Evolutionary conservation across 495 filamentous ascomycete species (phyloP).

Genomic region (Neurospora intermedia): DNA sequence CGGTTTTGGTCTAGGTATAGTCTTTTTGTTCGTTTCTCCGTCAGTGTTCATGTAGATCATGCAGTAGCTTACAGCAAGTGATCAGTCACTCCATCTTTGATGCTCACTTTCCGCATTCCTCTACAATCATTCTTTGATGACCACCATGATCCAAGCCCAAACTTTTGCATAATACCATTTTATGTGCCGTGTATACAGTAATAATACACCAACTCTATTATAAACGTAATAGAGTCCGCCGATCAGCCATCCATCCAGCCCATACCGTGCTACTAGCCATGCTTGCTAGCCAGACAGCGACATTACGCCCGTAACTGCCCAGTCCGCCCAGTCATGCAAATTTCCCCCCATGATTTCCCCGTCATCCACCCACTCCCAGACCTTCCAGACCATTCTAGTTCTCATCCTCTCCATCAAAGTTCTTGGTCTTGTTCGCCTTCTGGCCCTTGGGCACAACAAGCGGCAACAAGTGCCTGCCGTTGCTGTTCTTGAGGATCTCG

Average conservation of each 20-base stretch:
- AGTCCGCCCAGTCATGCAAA: background rate
- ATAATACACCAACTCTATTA: background rate
- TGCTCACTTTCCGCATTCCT: background rate
- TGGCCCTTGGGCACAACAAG: background rate
- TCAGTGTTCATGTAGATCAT: background rate
- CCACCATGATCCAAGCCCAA: background rate
- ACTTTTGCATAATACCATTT: background rate
- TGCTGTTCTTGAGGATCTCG: slow-evolving; percentile 52
- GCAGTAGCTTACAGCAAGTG: background rate
- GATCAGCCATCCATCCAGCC: background rate
- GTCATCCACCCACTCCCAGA: background rate
- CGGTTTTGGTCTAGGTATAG: background rate
- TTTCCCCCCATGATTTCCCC: background rate
- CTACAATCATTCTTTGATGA: background rate
- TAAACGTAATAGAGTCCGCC: background rate
- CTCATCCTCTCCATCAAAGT: background rate
- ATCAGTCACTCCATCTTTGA: background rate
- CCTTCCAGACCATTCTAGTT: background rate
- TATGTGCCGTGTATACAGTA: background rate
- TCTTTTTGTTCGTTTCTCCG: background rate
- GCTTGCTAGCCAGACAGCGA: background rate
- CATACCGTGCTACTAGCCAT: background rate
- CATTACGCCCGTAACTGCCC: background rate
- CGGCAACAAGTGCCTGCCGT: background rate
- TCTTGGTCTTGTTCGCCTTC: background rate